Evolutionary conservation across 306 rosid genomes (phyloP), one percentile per base, ranked within the genome.

Genomic region (Fragaria nilgerrensis): DNA sequence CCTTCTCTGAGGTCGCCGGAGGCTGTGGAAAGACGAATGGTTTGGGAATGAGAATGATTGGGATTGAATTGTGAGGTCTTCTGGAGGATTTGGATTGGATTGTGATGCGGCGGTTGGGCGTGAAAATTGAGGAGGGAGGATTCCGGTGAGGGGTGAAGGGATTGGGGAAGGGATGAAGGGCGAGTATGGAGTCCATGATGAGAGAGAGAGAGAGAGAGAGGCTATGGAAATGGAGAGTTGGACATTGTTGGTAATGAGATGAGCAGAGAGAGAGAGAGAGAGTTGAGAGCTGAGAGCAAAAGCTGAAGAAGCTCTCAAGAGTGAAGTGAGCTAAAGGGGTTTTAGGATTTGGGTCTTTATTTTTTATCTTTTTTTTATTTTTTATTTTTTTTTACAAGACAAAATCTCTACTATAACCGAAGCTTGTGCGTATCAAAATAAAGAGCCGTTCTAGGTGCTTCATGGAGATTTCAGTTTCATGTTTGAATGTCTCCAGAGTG

Each of bases 141-240:
- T 49, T 47, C 3, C 50, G 77, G 62, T 45, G 10, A 5, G 65
- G 83, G 20, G 72, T 27, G 75, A 72, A 67, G 14, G 66, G 68
- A 50, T 32, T 73, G 68, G 76, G 78, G 1, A 77, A 65, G 7
- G 77, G 71, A 63, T 45, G 80, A 12, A 86, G 75, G 11, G 81
- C 62, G 59, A 78, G 64, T 75, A 80, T 64, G 79, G 89, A 74
- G 20, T 85, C 90, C 95, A 88, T 85, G 9, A 29, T 15, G 16
- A 41, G 23, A 27, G 47, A 39, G 23, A 36, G 49, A 59, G 72
- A 20, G 69, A 25, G 62, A 6, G 9, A 20, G 77, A 23, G 56
- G 3, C 72, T 82, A 81, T 2, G 62, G 37, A 44, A 68, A 23
- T 32, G 50, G 32, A 53, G 65, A 4, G 32, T 2, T 41, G 55